phyloP scores from a whole-genome alignment of 306 rosid genomes.

The Dalbergia cochinchinensis region DNA sequence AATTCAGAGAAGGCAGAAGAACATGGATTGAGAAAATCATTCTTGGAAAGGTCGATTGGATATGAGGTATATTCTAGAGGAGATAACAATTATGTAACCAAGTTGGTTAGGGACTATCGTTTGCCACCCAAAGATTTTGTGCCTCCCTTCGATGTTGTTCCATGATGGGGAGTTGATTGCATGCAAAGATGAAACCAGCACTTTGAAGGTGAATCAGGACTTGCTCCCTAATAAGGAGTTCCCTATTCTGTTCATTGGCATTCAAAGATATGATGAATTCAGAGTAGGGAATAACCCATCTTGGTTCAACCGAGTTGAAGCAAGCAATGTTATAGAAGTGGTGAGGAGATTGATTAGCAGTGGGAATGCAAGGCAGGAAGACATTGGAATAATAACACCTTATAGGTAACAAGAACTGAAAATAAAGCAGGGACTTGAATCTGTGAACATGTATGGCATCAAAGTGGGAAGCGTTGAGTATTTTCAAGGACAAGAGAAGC shows the following conservation, averaged over 20 bases:
- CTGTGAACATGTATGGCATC: conserved; percentile 57
- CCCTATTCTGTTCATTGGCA: conserved; percentile 86
- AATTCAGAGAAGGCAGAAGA: conserved; percentile 71
- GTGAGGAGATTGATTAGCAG: conserved; percentile 55
- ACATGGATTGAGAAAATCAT: conserved; percentile 72
- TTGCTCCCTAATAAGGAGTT: conserved; percentile 80
- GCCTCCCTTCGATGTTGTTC: conserved; percentile 80
- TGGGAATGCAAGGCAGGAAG: conserved; percentile 62
- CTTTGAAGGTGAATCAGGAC: conserved; percentile 49
- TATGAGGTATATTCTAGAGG: conserved; percentile 57
- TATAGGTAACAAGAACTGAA: conserved; percentile 88
- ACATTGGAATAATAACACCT: conserved; percentile 90
- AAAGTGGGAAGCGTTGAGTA: conserved; percentile 97
- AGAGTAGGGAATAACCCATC: conserved; percentile 96
- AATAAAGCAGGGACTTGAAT: conserved; percentile 72
- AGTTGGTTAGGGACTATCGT: conserved; percentile 75
- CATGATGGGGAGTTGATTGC: conserved; percentile 76
- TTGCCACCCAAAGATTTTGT: conserved; percentile 81
- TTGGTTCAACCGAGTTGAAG: conserved; percentile 94
- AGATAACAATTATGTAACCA: conserved; percentile 72
- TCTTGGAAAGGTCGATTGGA: conserved; percentile 76
- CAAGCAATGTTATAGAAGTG: conserved; percentile 78
- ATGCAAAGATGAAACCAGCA: conserved; percentile 63
- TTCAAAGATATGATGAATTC: conserved; percentile 90
- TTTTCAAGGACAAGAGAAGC: conserved; percentile 89